A percentile compares a stretch with the other conserved stretches of the same genome.
Conservation (phyloP, 208 protist species). For the Leishmania arabica region DNA sequence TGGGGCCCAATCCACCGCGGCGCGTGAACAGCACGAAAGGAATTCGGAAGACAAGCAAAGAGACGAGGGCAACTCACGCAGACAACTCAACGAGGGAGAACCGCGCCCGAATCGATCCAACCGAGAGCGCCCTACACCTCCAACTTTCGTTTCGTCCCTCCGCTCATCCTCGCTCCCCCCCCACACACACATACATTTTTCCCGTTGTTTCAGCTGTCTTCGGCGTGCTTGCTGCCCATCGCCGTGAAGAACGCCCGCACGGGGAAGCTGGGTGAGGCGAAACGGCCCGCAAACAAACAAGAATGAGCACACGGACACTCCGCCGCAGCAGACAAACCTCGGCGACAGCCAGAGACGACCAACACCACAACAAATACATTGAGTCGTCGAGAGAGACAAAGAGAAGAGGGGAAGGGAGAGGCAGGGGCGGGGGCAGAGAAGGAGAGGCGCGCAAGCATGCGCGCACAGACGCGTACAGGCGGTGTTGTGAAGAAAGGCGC, state of each 20-base stretch:
- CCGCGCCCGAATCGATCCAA: neutral
- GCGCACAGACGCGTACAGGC: neutral
- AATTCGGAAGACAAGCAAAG: neutral
- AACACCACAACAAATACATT: neutral
- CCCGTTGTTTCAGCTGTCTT: neutral
- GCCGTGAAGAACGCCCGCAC: neutral
- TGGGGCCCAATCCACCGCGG: neutral
- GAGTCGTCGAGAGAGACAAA: neutral
- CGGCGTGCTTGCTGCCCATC: neutral
- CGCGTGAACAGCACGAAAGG: neutral
- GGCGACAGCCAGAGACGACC: neutral
- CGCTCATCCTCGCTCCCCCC: neutral
- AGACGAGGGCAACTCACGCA: neutral
- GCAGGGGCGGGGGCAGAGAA: neutral
- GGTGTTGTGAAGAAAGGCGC: neutral
- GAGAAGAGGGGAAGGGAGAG: neutral
- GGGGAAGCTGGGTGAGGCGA: neutral
- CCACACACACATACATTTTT: neutral
- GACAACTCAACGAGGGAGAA: neutral
- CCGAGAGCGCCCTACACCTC: neutral
- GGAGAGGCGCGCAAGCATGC: neutral
- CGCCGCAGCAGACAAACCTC: neutral
- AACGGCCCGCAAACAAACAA: neutral
- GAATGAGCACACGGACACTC: neutral
- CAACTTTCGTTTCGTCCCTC: neutral